phyloP scores from a whole-genome alignment of 2,329 filamentous ascomycete genomes.

The Aspergillus sp. region DNA sequence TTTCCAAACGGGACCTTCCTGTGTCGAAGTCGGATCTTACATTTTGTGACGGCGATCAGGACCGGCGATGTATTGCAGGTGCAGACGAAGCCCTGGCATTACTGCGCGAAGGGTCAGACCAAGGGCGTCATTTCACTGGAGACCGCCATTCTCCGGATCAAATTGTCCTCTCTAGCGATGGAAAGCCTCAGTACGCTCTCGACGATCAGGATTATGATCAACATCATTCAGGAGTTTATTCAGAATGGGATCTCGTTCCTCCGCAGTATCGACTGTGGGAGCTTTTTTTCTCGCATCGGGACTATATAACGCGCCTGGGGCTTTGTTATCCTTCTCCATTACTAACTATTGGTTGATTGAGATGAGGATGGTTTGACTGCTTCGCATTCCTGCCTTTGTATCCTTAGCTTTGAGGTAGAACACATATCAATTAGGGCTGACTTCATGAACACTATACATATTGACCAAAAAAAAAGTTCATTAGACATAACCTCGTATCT shows the following conservation, averaged over 20 bases:
- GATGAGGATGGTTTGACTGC: too few species aligned
- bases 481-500: not conserved
- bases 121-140: too few species aligned
- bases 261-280: constrained; percentile 76
- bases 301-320: constrained; percentile 93
- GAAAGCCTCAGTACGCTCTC: too few species aligned
- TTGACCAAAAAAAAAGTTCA: not conserved
- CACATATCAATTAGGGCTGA: too few species aligned
- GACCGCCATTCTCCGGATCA: constrained; percentile 1
- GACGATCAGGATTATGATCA: too few species aligned
- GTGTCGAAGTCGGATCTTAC: constrained; percentile 61
- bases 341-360: too few species aligned
- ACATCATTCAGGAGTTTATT: constrained; percentile 11
- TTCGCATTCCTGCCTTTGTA: too few species aligned
- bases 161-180: constrained; percentile 9
- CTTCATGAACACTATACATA: not conserved
- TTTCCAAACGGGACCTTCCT: constrained; percentile 61
- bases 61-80: constrained; percentile 62
- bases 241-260: constrained; percentile 22
- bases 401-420: too few species aligned
- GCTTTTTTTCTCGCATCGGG: constrained; percentile 83
- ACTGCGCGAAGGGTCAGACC: constrained; percentile 3
- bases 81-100: constrained; percentile 30
- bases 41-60: constrained; percentile 63
- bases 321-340: constrained; percentile 61